phyloP scores from a whole-genome alignment of 1,284 basidiomycete genomes.

The Cutaneotrichosporon arboriforme region DNA sequence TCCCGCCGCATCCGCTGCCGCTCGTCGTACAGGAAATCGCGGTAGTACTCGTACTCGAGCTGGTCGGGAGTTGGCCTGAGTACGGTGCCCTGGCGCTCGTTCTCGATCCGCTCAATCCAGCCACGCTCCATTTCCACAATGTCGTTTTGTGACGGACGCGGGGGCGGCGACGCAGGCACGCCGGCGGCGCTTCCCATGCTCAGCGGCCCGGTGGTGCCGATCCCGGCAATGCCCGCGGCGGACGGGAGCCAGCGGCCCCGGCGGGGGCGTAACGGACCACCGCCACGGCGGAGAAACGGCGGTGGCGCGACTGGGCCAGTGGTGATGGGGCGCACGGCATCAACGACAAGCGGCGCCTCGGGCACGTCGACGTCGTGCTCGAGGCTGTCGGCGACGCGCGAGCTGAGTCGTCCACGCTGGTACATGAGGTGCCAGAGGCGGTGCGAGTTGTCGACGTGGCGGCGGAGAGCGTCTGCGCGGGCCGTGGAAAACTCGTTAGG shows the following conservation, averaged over 20 bases:
- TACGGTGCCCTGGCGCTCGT: background rate
- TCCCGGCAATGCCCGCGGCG: background rate
- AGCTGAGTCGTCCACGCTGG: background rate
- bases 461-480: conserved; percentile 7
- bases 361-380: background rate
- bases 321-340: background rate
- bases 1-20: conserved; percentile 1
- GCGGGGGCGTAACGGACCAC: background rate
- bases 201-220: background rate
- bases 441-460: conserved; percentile 13
- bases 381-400: background rate
- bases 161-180: conserved; percentile 1
- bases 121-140: conserved; percentile 7
- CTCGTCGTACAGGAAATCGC: conserved; percentile 11
- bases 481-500: conserved; percentile 6
- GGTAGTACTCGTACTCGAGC: conserved; percentile 14
- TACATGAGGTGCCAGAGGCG: conserved; percentile 11
- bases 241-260: background rate
- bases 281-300: background rate
- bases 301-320: background rate
- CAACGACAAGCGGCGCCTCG: background rate
- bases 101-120: conserved; percentile 6
- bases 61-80: background rate
- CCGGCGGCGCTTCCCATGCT: background rate
- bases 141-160: background rate